phyloP scores from a whole-genome alignment of 768 basidiomycete genomes.

The Harrya chromipes region DNA sequence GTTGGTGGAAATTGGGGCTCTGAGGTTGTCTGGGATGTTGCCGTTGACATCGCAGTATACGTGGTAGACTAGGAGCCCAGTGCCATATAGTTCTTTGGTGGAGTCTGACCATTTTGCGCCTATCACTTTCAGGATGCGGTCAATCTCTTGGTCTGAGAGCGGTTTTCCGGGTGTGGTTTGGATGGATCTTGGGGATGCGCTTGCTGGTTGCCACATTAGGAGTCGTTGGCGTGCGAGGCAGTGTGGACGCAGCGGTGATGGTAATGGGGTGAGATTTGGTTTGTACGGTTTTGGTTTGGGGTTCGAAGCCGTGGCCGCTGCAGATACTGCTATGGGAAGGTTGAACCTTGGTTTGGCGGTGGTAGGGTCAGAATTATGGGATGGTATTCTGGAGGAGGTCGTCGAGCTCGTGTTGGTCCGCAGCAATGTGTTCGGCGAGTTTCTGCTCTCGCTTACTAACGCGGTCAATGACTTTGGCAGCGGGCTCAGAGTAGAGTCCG shows the following conservation, averaged over 20 bases:
- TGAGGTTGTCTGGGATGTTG: slow-evolving; percentile 30
- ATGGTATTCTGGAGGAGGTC: too few species aligned
- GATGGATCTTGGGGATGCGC: too few species aligned
- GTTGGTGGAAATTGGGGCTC: slow-evolving; percentile 26
- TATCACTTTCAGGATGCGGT: slow-evolving; percentile 25
- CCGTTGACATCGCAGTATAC: slow-evolving; percentile 37
- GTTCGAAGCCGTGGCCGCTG: too few species aligned
- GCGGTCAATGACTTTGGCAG: not conserved
- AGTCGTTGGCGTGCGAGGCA: not conserved
- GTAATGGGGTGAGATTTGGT: not conserved
- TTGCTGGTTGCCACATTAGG: not conserved
- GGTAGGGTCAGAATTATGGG: too few species aligned
- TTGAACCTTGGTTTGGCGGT: too few species aligned
- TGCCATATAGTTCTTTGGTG: slow-evolving; percentile 37
- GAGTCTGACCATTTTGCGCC: slow-evolving; percentile 24
- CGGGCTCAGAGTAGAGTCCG: not conserved
- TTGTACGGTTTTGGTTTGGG: not conserved
- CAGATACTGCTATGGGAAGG: too few species aligned
- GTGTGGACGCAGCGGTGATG: not conserved
- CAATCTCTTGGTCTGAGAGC: slow-evolving; percentile 13
- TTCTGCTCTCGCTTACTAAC: too few species aligned
- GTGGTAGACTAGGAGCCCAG: slow-evolving; percentile 39
- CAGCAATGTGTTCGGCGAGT: too few species aligned
- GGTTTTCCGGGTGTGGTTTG: too few species aligned
- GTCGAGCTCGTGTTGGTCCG: too few species aligned